These are phyloP conservation scores for Sextonia rubra DNA, from an alignment of 164 flowering plant species.

Conservation along the genomic window DNA sequence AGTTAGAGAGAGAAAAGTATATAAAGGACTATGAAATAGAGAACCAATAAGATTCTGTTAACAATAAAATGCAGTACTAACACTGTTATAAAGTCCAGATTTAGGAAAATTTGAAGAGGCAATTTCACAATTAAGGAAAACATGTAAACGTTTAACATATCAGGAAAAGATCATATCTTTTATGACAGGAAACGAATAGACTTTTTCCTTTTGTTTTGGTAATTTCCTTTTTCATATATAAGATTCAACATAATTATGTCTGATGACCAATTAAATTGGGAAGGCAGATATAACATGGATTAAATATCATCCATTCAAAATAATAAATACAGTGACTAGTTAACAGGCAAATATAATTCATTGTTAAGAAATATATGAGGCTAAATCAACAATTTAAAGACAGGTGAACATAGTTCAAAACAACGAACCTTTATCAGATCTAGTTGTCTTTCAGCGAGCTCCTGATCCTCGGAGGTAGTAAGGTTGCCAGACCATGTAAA, in stretches of 20 bases:
- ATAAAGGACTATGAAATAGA: too few relatives aligned
- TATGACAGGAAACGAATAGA: too few relatives aligned
- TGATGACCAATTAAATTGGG: background rate
- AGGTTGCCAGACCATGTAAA: slow-evolving; percentile 92
- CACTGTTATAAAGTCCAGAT: too few relatives aligned
- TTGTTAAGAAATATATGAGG: background rate
- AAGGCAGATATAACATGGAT: too few relatives aligned
- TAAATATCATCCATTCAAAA: too few relatives aligned
- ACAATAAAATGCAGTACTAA: too few relatives aligned
- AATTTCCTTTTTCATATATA: background rate
- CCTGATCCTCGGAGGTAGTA: slow-evolving; percentile 78
- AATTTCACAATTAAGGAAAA: background rate
- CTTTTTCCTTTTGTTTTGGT: too few relatives aligned
- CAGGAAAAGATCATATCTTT: too few relatives aligned
- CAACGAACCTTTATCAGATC: slow-evolving; percentile 82
- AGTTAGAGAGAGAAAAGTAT: too few relatives aligned
- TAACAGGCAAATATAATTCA: slow-evolving; percentile 3
- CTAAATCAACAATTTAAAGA: background rate
- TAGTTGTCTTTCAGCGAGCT: slow-evolving; percentile 87
- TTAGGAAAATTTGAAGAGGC: too few relatives aligned
- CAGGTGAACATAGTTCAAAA: background rate
- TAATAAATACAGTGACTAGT: background rate
- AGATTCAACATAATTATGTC: background rate
- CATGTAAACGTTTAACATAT: background rate
- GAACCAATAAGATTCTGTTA: too few relatives aligned